Conservation (phyloP, 2,329 filamentous ascomycete genomes). For the Colletotrichum chlorophyti region DNA sequence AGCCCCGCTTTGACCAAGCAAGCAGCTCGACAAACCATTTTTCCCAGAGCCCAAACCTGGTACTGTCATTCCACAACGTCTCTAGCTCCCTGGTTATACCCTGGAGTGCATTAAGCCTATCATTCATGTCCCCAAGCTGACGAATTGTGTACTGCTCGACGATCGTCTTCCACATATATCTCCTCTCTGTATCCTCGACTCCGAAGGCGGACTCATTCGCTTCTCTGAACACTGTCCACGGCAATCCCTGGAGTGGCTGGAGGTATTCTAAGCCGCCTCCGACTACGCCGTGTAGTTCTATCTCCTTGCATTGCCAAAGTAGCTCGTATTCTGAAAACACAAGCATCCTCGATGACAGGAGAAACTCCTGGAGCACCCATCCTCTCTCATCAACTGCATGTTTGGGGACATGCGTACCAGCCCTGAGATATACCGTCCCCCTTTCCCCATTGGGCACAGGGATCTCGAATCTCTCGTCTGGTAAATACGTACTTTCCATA, state of each 20-base stretch:
- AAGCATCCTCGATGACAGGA: slow-evolving; percentile 30
- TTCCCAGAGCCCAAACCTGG: slow-evolving; percentile 9
- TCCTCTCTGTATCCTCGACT: neutral
- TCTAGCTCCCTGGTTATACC: slow-evolving; percentile 16
- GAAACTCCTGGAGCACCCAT: slow-evolving; percentile 30
- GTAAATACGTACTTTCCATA: neutral
- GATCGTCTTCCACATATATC: slow-evolving; percentile 12
- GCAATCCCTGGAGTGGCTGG: slow-evolving; percentile 6
- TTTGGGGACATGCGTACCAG: neutral
- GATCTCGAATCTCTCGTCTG: neutral
- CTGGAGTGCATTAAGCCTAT: slow-evolving; percentile 1
- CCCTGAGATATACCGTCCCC: slow-evolving; percentile 2
- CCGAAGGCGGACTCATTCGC: neutral
- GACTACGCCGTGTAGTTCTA: slow-evolving; percentile 12
- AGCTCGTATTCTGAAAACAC: slow-evolving; percentile 29
- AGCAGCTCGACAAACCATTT: slow-evolving; percentile 18
- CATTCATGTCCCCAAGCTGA: neutral
- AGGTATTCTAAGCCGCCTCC: slow-evolving; percentile 3
- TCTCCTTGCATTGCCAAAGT: slow-evolving; percentile 29
- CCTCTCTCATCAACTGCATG: slow-evolving; percentile 26
- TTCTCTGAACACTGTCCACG: slow-evolving; percentile 4
- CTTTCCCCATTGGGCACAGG: neutral
- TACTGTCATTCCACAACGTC: neutral
- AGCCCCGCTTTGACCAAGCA: slow-evolving; percentile 7
- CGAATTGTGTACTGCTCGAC: slow-evolving; percentile 12